Base-by-base conservation (phyloP, 1,284 basidiomycete genomes). In the Puccinia hordei region DNA sequence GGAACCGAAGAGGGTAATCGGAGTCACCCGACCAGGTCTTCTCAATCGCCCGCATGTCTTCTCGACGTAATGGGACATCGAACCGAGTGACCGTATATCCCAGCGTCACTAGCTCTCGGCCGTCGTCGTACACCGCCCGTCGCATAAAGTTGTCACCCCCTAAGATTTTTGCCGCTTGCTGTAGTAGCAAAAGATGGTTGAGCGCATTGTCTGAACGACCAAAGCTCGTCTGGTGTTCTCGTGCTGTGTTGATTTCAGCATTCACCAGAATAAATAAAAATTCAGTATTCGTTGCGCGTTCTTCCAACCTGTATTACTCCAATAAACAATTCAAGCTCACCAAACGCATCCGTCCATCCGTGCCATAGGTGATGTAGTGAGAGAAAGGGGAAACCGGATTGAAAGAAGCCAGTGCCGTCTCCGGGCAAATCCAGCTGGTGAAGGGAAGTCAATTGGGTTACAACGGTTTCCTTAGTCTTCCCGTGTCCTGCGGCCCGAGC, bases 121-220 rank as follows among this genome's bases (percentile, higher is more conserved):
- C 83, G 30, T 82, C 73, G 22, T 82, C 82, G 49, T 83, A 83
- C 12, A 84, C 81, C 61, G 82, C 81, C 22, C 83, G 81, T 27
- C 68, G 53, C 78, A 84, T 84, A 63, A 84, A 76, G 71, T 84
- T 84, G 80, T 84, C 83, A 19, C 83, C 83, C 0, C 83, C 83
- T 44, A 84, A 72, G 75, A 84, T 83, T n/a, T 41, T 30, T 2
- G 81, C 81, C 9, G 82, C 83, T 49, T 80, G 72, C 19, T 81
- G 55, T 51, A 17, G 81, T 24, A 38, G 24, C 59, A 82, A n/a
- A 12, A 82, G 51, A 22, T 57, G 61, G 74, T 83, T 84, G 59
- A 82, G 81, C 8, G 68, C 73, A 57, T 82, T 82, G 49, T 83
- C 83, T 38, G 81, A 51, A 19, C 69, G 75, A 59, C 76, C 78